These are phyloP conservation scores for Coniochaeta ligniaria DNA, from an alignment of 2,329 filamentous ascomycete species.

Conservation along the genomic window DNA sequence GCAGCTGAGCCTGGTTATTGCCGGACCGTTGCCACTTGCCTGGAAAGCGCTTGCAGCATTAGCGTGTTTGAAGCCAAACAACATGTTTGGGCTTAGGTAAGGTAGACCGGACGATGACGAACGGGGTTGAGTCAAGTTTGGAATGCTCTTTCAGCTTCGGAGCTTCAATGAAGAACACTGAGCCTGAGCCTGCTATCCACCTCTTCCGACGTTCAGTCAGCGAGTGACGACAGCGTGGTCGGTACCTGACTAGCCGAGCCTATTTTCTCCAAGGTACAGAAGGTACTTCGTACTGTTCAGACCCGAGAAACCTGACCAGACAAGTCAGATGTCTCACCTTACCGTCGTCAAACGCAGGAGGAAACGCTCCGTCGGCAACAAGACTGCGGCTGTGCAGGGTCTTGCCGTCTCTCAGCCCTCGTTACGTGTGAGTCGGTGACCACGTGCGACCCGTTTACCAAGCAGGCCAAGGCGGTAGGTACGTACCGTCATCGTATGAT, in stretches of 20 bases:
- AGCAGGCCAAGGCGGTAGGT: no score
- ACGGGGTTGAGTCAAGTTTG: no score
- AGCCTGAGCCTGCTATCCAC: background rate
- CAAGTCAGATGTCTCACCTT: background rate
- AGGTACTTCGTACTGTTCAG: no score
- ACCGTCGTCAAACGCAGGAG: background rate
- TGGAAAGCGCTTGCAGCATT: background rate
- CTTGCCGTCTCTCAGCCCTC: no score
- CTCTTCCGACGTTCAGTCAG: background rate
- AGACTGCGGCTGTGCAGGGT: no score
- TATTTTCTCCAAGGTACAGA: background rate
- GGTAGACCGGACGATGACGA: no score
- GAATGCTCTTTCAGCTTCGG: no score
- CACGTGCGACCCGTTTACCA: no score
- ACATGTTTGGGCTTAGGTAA: no score
- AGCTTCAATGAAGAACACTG: no score
- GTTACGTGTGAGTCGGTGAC: background rate
- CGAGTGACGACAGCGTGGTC: background rate
- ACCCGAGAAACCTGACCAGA: no score
- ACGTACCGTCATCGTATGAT: background rate
- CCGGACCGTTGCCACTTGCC: background rate
- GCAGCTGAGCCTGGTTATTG: background rate
- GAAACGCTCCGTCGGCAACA: background rate
- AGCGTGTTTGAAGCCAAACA: no score
- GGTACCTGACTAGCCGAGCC: background rate